These are phyloP conservation scores for Candida broadrunensis DNA, from an alignment of 805 yeast genomes.

Conservation along the genomic window DNA sequence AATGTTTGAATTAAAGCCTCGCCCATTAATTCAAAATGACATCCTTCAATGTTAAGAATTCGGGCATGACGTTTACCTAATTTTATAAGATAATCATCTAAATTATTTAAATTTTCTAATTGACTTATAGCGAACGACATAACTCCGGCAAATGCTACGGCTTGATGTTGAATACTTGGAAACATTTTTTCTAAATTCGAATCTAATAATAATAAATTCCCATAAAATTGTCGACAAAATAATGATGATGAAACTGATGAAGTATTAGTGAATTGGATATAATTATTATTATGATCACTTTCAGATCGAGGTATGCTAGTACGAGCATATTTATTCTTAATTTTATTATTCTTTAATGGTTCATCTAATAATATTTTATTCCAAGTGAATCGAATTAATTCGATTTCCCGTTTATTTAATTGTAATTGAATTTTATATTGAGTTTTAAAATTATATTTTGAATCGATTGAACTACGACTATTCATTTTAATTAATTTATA, in stretches of 20 bases:
- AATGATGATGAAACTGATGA: constrained; percentile 42
- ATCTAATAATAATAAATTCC: constrained; percentile 60
- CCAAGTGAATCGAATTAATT: constrained; percentile 47
- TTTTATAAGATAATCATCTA: constrained; percentile 59
- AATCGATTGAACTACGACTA: constrained; percentile 19
- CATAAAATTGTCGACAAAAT: constrained; percentile 75
- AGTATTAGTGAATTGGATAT: constrained; percentile 5
- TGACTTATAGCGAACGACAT: constrained; percentile 63
- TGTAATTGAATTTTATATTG: constrained; percentile 18
- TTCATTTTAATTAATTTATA: constrained; percentile 24
- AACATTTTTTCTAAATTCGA: constrained; percentile 61
- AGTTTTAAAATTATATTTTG: constrained; percentile 11
- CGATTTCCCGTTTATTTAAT: constrained; percentile 37
- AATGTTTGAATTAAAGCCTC: constrained; percentile 67
- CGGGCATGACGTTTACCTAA: constrained; percentile 76
- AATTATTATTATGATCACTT: neutral
- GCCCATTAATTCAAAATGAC: constrained; percentile 71
- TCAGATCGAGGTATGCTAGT: neutral
- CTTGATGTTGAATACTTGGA: constrained; percentile 77
- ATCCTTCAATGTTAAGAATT: constrained; percentile 68
- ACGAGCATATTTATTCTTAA: neutral
- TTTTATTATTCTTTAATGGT: constrained; percentile 13
- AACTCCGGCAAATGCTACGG: constrained; percentile 77
- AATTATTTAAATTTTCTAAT: constrained; percentile 53
- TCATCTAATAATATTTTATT: constrained; percentile 40